phyloP scores from a whole-genome alignment of 106 monocot genomes.

The Platanthera guangdongensis region DNA sequence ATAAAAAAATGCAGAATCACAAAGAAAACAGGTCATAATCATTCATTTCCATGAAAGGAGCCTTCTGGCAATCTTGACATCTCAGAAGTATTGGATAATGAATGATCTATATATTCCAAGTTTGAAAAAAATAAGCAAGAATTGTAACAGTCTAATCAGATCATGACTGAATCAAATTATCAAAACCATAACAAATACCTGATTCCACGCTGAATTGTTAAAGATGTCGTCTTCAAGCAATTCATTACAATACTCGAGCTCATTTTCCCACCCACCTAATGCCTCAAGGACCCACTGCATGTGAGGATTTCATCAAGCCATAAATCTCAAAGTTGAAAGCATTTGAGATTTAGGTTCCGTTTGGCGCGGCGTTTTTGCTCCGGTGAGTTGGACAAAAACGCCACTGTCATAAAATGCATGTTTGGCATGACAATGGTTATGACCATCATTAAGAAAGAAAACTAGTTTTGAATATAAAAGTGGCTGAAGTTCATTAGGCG shows the following conservation, averaged over 20 bases:
- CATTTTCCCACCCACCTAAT: conserved; percentile 89
- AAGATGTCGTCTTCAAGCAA: conserved; percentile 75
- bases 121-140: not conserved
- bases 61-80: not conserved
- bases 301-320: not conserved
- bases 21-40: not conserved
- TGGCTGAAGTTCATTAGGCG: no score
- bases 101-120: not conserved
- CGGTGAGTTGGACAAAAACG: no score
- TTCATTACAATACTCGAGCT: conserved; percentile 68
- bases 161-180: not conserved
- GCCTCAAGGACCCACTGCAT: conserved; percentile 91
- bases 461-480: no score
- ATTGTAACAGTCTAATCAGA: not conserved
- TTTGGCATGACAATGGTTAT: no score
- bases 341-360: not conserved
- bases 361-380: no score
- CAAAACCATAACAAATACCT: conserved; percentile 39
- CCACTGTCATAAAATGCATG: no score
- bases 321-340: not conserved
- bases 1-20: not conserved
- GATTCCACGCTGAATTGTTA: conserved; percentile 99
- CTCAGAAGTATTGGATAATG: not conserved
- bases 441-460: no score
- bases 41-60: not conserved